Evolutionary conservation across 805 yeast species (phyloP), one percentile per base, ranked within the genome.

Genomic region (Wickerhamiella vanderwaltii): DNA sequence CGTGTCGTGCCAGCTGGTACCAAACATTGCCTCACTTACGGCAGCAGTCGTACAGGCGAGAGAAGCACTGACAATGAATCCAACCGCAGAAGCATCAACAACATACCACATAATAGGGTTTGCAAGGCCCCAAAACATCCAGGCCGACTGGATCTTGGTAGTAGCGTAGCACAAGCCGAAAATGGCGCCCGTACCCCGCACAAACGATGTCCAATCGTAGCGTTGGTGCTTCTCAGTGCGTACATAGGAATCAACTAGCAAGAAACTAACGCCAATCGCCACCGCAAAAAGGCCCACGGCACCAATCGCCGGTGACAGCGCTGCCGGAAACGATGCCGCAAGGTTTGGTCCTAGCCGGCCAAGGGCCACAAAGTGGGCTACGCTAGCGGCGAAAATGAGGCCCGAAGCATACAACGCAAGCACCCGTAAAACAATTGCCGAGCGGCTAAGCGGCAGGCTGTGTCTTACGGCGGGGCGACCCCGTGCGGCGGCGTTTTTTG

Each of bases 71-170:
- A 59, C 46, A 4, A 49, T 45, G 41, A 64, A 56, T 18, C 68
- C 68, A 46, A 56, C 55, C 12, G 55, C 39, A 5, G 67, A 55
- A 17, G 57, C 51, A 43, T 64, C 68, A 25, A 61, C 46, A 6
- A 62, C 51, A 37, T 52, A 58, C 68, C 68, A 64, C 43, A 64
- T 45, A 19, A 57, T 54, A 9, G 68, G 68, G 44, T 59, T 62
- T 13, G 61, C 55, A 35, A 62, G 47, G 6, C 60, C 59, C 58
- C 63, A 57, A 24, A 57, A 56, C 26, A 52, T 47, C 3, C 63
- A 59, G 1, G 64, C 63, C 16, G 54, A 38, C 9, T 58, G 53
- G 22, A 64, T 53, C 45, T 61, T 60, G 12, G 63, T 56, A 16
- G 61, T 54, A 17, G 65, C 64, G 41, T 63, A 63, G 9, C 62